Conservation (phyloP, 2,329 filamentous ascomycete genomes). For the Curvularia lunata region DNA sequence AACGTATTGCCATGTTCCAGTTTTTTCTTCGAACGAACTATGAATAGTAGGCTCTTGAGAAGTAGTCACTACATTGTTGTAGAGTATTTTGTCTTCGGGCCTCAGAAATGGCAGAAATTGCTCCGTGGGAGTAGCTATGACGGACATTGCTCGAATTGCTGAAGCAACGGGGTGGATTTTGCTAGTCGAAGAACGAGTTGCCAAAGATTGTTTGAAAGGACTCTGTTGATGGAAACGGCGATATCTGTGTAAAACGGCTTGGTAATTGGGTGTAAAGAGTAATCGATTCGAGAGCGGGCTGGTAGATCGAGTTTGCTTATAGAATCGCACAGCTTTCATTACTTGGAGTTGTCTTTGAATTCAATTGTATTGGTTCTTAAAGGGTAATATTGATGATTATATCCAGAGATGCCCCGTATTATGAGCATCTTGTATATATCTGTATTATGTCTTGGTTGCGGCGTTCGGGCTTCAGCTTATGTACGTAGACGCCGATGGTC, state of each 20-base stretch:
- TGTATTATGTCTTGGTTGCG: not conserved
- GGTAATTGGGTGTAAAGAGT: not conserved
- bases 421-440: not conserved
- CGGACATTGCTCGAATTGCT: not conserved
- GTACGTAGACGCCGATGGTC: not conserved
- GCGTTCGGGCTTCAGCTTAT: constrained; percentile 1
- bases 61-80: not conserved
- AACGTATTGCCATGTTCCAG: constrained; percentile 67
- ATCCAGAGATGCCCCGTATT: not conserved
- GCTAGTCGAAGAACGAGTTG: not conserved
- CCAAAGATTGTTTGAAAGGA: not conserved
- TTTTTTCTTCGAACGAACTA: constrained; percentile 47
- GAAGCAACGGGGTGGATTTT: not conserved
- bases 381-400: too few species aligned
- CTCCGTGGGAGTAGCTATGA: not conserved
- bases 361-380: not conserved
- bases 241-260: not conserved
- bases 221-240: not conserved
- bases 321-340: not conserved
- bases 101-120: not conserved
- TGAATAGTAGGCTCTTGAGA: constrained; percentile 24
- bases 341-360: not conserved
- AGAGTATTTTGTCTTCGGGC: not conserved
- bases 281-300: not conserved
- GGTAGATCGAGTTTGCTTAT: not conserved